Evolutionary conservation across 768 basidiomycete genomes (phyloP).

Genomic region (Termitomyces sp.): DNA sequence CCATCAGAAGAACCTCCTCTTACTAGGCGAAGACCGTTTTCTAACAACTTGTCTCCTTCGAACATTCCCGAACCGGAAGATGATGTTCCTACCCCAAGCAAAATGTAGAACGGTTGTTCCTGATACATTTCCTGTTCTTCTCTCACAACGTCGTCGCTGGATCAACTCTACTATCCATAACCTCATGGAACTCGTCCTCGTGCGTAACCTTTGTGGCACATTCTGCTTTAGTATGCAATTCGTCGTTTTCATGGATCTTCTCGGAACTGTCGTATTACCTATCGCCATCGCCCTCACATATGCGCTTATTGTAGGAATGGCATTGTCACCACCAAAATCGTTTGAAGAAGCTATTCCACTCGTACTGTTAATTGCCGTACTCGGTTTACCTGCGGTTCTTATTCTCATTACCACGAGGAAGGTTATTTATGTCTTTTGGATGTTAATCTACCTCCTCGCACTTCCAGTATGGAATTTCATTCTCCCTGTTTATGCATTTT

Average conservation of each 20-base stretch:
- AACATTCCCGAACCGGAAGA: slow-evolving; percentile 97
- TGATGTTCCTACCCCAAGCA: slow-evolving; percentile 99
- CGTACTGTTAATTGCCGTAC: slow-evolving; percentile 81
- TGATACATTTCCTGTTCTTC: slow-evolving; percentile 86
- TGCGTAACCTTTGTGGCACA: slow-evolving; percentile 95
- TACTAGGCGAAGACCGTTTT: slow-evolving; percentile 98
- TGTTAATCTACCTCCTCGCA: slow-evolving; percentile 90
- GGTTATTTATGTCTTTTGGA: slow-evolving; percentile 96
- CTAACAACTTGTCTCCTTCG: slow-evolving; percentile 93
- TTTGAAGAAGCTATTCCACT: slow-evolving; percentile 95
- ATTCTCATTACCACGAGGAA: slow-evolving; percentile 94
- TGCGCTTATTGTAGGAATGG: slow-evolving; percentile 77
- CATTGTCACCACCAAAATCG: slow-evolving; percentile 69
- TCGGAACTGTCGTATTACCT: slow-evolving; percentile 89
- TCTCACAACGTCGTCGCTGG: slow-evolving; percentile 98
- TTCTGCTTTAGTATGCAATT: slow-evolving; percentile 99
- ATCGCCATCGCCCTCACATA: slow-evolving; percentile 92
- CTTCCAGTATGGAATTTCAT: slow-evolving; percentile 96
- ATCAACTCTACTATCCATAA: slow-evolving; percentile 99
- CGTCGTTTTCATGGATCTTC: slow-evolving; percentile 94
- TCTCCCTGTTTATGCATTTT: slow-evolving; percentile 92
- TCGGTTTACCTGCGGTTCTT: slow-evolving; percentile 88
- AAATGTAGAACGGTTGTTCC: slow-evolving; percentile 93
- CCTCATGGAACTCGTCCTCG: slow-evolving; percentile 96
- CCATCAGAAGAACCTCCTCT: slow-evolving; percentile 95